Percentiles rank a stretch among this genome's conserved stretches.
Conservation (phyloP, 1,284 basidiomycete species). For the Clitocybe nebularis region DNA sequence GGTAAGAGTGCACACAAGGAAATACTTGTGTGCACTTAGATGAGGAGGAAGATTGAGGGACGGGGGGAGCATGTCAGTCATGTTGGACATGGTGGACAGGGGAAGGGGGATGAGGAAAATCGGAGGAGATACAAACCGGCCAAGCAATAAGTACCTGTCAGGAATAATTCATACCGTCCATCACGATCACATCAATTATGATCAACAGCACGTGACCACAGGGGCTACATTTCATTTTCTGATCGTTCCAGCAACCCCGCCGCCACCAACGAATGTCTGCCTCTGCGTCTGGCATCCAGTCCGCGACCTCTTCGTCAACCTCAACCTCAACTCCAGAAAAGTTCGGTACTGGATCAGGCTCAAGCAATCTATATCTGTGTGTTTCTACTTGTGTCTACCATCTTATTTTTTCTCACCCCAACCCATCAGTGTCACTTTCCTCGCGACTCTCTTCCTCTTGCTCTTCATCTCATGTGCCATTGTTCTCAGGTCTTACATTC, state of each 20-base stretch:
- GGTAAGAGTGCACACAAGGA: conserved; percentile 80
- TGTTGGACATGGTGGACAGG: conserved; percentile 25
- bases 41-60: conserved; percentile 70
- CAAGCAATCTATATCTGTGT: conserved; percentile 37
- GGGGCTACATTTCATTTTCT: background rate
- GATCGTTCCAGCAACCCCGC: background rate
- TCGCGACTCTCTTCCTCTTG: conserved; percentile 64
- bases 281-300: background rate
- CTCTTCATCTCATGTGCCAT: conserved; percentile 61
- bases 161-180: background rate
- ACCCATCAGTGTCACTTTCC: conserved; percentile 57
- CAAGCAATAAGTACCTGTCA: background rate
- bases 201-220: background rate
- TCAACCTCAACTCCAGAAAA: conserved; percentile 2
- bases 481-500: conserved; percentile 56
- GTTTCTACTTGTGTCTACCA: conserved; percentile 9
- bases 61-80: conserved; percentile 36
- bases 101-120: conserved; percentile 4
- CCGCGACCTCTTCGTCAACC: conserved; percentile 1
- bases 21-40: conserved; percentile 79
- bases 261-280: background rate
- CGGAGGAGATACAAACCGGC: background rate
- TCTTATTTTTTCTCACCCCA: conserved; percentile 2
- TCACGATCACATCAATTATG: background rate
- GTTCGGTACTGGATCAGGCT: conserved; percentile 15